phyloP scores from a whole-genome alignment of 139 green algal species.

The Tetraselmis chui region DNA sequence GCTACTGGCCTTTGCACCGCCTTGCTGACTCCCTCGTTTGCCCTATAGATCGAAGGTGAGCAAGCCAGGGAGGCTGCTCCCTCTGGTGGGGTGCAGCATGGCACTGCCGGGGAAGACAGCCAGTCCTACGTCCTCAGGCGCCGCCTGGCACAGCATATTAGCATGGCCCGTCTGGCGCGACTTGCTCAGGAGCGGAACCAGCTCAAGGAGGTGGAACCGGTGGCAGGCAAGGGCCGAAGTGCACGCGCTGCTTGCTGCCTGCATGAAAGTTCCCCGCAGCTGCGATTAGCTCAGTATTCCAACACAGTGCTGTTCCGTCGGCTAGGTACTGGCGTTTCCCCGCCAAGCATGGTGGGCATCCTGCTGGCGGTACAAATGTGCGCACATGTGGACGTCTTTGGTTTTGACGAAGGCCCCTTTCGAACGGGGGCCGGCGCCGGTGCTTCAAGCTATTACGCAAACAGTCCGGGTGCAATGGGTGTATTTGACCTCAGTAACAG shows the following conservation, averaged over 20 bases:
- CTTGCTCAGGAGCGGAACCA: background rate
- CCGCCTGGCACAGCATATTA: background rate
- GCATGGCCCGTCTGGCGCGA: background rate
- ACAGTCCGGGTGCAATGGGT: background rate
- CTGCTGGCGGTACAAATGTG: constrained; percentile 5
- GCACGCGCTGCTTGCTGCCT: too few relatives aligned
- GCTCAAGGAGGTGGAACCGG: background rate
- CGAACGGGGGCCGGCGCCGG: background rate
- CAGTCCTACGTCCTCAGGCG: too few relatives aligned
- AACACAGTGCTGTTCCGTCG: too few relatives aligned
- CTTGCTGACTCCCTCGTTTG: too few relatives aligned
- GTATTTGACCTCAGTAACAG: background rate
- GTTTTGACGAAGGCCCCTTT: background rate
- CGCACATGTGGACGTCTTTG: background rate
- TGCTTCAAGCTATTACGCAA: background rate
- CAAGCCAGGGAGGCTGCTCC: background rate
- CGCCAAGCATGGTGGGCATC: background rate
- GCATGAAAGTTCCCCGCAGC: too few relatives aligned
- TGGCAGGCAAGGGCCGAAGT: background rate
- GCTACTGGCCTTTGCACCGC: too few relatives aligned
- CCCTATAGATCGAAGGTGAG: background rate
- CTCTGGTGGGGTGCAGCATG: background rate
- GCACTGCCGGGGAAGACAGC: background rate
- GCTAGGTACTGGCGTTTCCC: background rate
- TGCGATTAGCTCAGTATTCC: too few relatives aligned